These are phyloP conservation scores for Blastobotrys aristatus DNA, from an alignment of 1,139 yeast species.

Conservation along the genomic window DNA sequence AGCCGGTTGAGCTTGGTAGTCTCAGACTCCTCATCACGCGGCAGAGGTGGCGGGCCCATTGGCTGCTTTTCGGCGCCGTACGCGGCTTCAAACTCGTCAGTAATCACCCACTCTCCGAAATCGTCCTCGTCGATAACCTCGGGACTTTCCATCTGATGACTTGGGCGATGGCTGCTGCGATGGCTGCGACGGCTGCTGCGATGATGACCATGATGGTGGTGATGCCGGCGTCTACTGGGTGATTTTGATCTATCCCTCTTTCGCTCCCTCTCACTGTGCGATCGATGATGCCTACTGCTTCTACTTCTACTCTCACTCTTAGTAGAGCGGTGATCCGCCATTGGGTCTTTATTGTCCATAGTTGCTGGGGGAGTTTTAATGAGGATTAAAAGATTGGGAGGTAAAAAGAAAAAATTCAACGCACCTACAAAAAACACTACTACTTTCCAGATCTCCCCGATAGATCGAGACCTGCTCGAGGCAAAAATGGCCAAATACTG, in stretches of 20 bases:
- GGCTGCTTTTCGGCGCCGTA: constrained; percentile 10
- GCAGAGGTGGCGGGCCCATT: not conserved
- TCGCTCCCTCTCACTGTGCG: not conserved
- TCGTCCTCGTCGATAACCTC: constrained; percentile 16
- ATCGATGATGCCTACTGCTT: not conserved
- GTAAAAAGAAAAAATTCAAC: too few species aligned
- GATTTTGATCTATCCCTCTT: not conserved
- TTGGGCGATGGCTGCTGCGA: not conserved
- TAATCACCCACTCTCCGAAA: constrained; percentile 30
- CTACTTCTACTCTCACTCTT: not conserved
- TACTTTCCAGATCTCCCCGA: too few species aligned
- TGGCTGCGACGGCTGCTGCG: not conserved
- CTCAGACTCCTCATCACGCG: not conserved
- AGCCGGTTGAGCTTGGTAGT: constrained; percentile 30
- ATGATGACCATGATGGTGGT: not conserved
- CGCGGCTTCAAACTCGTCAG: constrained; percentile 14
- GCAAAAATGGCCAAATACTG: constrained; percentile 39
- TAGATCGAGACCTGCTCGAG: too few species aligned
- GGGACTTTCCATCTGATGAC: constrained; percentile 5
- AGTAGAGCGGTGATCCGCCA: too few species aligned
- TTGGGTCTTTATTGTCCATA: too few species aligned
- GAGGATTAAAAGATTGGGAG: too few species aligned
- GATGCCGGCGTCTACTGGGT: not conserved
- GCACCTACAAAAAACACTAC: too few species aligned
- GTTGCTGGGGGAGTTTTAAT: too few species aligned